phyloP scores from a whole-genome alignment of 495 filamentous ascomycete species.

The Penicillium flavigenum region DNA sequence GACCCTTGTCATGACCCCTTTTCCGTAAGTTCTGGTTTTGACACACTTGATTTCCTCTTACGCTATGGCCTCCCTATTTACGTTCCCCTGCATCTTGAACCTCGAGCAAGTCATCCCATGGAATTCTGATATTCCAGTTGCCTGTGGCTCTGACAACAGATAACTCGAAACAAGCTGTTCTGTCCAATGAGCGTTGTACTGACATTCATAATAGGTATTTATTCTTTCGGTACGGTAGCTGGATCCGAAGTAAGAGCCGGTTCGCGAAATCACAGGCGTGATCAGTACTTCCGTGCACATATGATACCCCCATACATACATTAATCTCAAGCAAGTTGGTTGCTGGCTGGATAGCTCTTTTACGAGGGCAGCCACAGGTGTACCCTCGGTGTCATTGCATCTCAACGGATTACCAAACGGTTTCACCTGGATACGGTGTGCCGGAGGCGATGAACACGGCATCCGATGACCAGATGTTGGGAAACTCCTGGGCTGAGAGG shows the following conservation, averaged over 20 bases:
- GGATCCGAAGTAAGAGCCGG: constrained; percentile 51
- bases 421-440: not conserved
- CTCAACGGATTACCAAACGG: constrained; percentile 12
- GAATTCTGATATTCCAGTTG: constrained; percentile 8
- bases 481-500: not conserved
- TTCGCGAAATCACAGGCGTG: constrained; percentile 47
- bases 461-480: constrained; percentile 9
- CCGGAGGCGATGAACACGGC: not conserved
- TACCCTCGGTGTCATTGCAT: constrained; percentile 10
- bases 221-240: constrained; percentile 63
- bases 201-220: constrained; percentile 46
- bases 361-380: constrained; percentile 12
- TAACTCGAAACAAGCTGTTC: not conserved
- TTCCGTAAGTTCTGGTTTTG: constrained; percentile 52
- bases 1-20: constrained; percentile 67
- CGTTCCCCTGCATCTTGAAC: constrained; percentile 21
- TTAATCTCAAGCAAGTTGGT: not conserved
- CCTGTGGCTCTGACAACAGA: constrained; percentile 6
- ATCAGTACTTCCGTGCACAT: constrained; percentile 5
- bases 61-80: constrained; percentile 17
- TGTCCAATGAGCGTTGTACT: constrained; percentile 6
- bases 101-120: not conserved
- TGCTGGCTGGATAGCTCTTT: not conserved
- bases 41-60: not conserved
- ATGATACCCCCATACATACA: constrained; percentile 11